Conservation (phyloP, 202 grass and related monocot genomes). For the Hordeum pubiflorum region DNA sequence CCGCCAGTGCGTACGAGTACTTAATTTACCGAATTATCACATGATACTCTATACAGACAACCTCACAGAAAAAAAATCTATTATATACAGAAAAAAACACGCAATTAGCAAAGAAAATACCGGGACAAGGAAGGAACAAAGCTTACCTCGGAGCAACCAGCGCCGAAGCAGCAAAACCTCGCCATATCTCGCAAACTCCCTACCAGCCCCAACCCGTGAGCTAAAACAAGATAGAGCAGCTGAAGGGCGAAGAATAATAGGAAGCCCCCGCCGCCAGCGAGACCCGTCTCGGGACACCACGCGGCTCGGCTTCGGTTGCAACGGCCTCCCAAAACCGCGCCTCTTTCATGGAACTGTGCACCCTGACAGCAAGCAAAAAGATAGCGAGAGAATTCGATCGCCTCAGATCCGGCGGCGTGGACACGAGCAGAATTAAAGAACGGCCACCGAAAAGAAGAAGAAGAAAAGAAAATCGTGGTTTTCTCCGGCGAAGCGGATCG, state of each 20-base stretch:
- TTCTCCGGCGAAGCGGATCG: not conserved
- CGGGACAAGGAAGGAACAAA: not conserved
- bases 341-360: slow-evolving; percentile 35
- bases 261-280: slow-evolving; percentile 3
- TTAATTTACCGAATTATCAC: not conserved
- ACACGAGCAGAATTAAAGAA: not conserved
- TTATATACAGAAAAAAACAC: not conserved
- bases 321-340: slow-evolving; percentile 1
- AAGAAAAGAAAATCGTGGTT: not conserved
- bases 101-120: not conserved
- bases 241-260: not conserved
- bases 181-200: slow-evolving; percentile 18
- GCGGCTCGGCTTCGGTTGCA: slow-evolving; percentile 4
- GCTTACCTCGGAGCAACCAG: slow-evolving; percentile 28
- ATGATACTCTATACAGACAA: not conserved
- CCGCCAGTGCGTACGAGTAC: not conserved
- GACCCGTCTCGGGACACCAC: slow-evolving; percentile 1
- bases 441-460: not conserved
- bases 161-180: slow-evolving; percentile 38
- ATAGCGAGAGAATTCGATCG: not conserved
- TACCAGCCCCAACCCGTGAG: not conserved
- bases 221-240: not conserved
- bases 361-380: slow-evolving; percentile 3
- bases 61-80: not conserved
- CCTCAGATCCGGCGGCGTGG: slow-evolving; percentile 25